Evolutionary conservation across 306 rosid species (phyloP), one percentile per base, ranked within the genome.

Genomic region (Rubus idaeus): DNA sequence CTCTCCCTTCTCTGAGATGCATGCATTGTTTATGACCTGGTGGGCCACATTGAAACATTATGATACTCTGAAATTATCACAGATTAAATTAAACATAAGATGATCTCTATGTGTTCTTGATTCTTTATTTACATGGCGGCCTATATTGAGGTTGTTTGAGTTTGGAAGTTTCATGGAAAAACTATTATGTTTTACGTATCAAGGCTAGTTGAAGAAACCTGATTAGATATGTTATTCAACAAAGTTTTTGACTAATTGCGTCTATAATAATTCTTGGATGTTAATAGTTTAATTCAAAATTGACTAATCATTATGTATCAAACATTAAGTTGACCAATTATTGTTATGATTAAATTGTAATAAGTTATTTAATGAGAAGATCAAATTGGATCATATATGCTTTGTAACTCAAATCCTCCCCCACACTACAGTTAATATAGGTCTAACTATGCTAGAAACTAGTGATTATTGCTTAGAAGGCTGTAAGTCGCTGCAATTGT

Each of bases 21-120:
- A n/a, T 44, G 51, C 50, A 55, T 62, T 74, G 14, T 71, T 73
- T 58, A 35, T 79, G 66, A 41, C 68, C 55, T 65, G 68, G 55
- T 26, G 68, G 61, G 44, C 71, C 39, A 41, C 41, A n/a, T 56
- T 20, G 55, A 26, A 56, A 42, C 40, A 20, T 44, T 56, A 56
- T 13, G 41, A 16, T 21, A 18, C 77, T 35, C 0, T 16, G 55
- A 62, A 72, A 58, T 23, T 71, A 51, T 71, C 40, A 56, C 1
- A 8, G 66, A 18, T 26, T 30, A 8, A 5, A 70, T 14, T 5
- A 71, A 39, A 21, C 18, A 14, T 30, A 6, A 70, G 52, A 61
- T 6, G 9, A 30, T 70, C 16, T 57, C 68, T 56, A 5, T 8
- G 2, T 18, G 50, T 30, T 71, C 39, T 55, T 40, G 10, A 72